These are phyloP conservation scores for Colletotrichum sp. DNA, from an alignment of 2,329 filamentous ascomycete species.

Conservation along the genomic window DNA sequence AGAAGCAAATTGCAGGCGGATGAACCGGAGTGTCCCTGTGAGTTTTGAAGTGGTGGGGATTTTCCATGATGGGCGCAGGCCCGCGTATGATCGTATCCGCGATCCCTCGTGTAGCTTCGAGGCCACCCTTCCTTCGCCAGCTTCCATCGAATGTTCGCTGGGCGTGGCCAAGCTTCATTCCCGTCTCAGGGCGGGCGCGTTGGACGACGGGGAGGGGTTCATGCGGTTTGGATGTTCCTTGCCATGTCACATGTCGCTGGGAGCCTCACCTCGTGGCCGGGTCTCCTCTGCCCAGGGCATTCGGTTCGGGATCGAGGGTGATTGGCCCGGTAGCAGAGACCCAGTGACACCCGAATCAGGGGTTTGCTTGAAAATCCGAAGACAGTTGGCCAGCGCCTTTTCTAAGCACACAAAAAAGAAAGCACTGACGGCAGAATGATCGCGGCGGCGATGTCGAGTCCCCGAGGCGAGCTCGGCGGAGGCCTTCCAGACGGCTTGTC, in stretches of 20 bases:
- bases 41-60: neutral
- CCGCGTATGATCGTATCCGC: constrained; percentile 6
- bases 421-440: neutral
- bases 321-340: neutral
- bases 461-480: neutral
- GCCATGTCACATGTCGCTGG: neutral
- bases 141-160: neutral
- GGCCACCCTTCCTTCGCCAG: neutral
- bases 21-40: neutral
- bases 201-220: neutral
- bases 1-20: neutral
- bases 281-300: neutral
- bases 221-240: neutral
- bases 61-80: neutral
- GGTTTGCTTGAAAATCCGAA: neutral
- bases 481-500: neutral
- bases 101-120: neutral
- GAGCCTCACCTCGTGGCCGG: constrained; percentile 11
- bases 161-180: neutral
- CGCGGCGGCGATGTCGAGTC: neutral
- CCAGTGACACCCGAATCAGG: neutral
- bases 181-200: neutral
- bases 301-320: neutral
- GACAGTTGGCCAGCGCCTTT: neutral
- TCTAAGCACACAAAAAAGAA: neutral